Evolutionary conservation across 345 rosid species (phyloP), one percentile per base, ranked within the genome.

Genomic region (Isatis tinctoria): DNA sequence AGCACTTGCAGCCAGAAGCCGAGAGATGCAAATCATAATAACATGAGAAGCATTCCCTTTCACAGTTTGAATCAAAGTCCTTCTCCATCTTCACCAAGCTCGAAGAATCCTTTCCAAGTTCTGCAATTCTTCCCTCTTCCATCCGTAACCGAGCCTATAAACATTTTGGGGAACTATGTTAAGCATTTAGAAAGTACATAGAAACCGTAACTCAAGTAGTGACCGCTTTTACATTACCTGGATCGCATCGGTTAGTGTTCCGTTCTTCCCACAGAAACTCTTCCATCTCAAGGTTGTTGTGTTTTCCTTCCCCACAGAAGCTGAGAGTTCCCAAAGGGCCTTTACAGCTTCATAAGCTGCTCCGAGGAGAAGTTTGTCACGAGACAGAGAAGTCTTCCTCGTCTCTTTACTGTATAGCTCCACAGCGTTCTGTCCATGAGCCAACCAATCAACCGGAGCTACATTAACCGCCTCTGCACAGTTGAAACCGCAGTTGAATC

Each of bases 391-490:
- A 61, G 97, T 90, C 81, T 92, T 95, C 44, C 91, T 90, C 43
- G 53, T 74, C 78, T 91, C 97, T 75, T 83, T 71, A 63, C 97
- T 86, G 64, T 95, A 95, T 35, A 90, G 86, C 65, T 95, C 99
- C 41, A 91, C 93, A 37, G 99, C 97, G 61, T 82, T 80, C 77
- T 95, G 99, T 32, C 99, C 99, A 82, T 85, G 96, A 65, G 82
- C 81, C 60, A 95, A 77, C 99, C 99, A 95, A 83, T 91, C 97
- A 81, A 95, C 86, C 8, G 99, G 99, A 51, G 99, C 99, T 28
- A 91, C 99, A 79, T 95, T 95, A 40, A 95, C 99, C 28, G 97
- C 99, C 82, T 95, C 99, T 0, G 99, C 99, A 65, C 99, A 95
- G 86, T 95, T 95, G 83, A 95, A 95, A 53, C 99, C 97, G 77